Percentiles rank a stretch among this genome's conserved stretches.
These are phyloP conservation scores for Colletotrichum agaves DNA, from an alignment of 2,329 filamentous ascomycete species.

Conservation along the genomic window DNA sequence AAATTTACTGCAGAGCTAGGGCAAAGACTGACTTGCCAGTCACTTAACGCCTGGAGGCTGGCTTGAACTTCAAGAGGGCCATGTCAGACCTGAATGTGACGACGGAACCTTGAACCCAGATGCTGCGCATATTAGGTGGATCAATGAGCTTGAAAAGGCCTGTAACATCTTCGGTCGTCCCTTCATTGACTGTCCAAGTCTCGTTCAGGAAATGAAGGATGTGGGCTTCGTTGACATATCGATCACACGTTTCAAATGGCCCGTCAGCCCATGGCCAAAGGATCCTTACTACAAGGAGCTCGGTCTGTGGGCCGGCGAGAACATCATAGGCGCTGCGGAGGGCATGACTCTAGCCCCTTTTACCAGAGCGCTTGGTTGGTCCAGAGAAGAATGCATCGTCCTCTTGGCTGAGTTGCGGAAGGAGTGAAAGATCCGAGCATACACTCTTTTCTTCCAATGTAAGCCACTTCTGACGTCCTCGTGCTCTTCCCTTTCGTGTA, in stretches of 20 bases:
- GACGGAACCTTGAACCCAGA: slow-evolving; percentile 49
- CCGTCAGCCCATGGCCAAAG: slow-evolving; percentile 62
- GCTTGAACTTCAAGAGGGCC: slow-evolving; percentile 55
- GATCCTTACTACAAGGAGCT: slow-evolving; percentile 62
- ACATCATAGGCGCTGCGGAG: slow-evolving; percentile 28
- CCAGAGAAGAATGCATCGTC: slow-evolving; percentile 39
- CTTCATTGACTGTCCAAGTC: slow-evolving; percentile 53
- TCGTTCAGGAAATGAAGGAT: slow-evolving; percentile 54
- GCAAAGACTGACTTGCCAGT: slow-evolving; percentile 41
- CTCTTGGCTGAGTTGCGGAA: slow-evolving; percentile 42
- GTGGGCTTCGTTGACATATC: slow-evolving; percentile 66
- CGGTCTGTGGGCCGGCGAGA: slow-evolving; percentile 40
- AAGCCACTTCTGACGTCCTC: slow-evolving; percentile 10
- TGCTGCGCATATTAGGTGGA: slow-evolving; percentile 46
- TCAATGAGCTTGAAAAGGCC: slow-evolving; percentile 44
- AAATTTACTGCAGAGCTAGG: slow-evolving; percentile 9
- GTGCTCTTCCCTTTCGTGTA: too few relatives aligned
- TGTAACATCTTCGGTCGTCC: slow-evolving; percentile 44
- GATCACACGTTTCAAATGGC: slow-evolving; percentile 56
- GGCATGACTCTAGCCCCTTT: slow-evolving; percentile 45
- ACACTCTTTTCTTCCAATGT: slow-evolving; percentile 44
- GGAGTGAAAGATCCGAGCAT: slow-evolving; percentile 42
- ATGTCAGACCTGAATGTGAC: slow-evolving; percentile 51
- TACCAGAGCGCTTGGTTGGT: slow-evolving; percentile 43
- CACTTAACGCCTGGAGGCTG: slow-evolving; percentile 55